phyloP scores from a whole-genome alignment of 164 flowering plant genomes.

The Hamamelis virginiana region DNA sequence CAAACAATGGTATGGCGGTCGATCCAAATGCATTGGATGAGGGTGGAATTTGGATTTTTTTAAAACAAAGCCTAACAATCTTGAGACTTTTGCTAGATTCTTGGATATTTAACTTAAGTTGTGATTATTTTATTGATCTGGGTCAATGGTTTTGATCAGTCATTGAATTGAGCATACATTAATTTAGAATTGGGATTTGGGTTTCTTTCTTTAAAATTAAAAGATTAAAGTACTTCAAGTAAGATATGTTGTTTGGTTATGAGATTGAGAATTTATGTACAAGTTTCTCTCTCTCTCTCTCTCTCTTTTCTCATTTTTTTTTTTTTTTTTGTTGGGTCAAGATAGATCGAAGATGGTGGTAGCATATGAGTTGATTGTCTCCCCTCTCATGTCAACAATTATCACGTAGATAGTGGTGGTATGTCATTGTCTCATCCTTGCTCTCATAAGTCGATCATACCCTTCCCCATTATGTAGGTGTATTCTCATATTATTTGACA shows the following conservation, averaged over 20 bases:
- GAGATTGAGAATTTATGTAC: not conserved
- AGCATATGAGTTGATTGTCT: no score
- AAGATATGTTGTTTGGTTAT: not conserved
- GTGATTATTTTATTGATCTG: not conserved
- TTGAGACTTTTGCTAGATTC: conserved; percentile 5
- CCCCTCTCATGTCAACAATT: no score
- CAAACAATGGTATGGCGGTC: not conserved
- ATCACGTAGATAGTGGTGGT: no score
- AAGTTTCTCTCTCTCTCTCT: no score
- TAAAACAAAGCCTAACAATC: not conserved
- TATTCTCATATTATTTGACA: no score
- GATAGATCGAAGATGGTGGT: no score
- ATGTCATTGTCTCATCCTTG: no score
- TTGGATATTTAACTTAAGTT: not conserved
- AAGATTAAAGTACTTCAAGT: not conserved
- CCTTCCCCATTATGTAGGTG: no score
- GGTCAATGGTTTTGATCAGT: not conserved
- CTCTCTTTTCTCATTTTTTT: no score
- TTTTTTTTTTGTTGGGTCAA: no score
- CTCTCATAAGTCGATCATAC: no score
- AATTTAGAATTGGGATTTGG: not conserved
- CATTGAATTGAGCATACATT: conserved; percentile 2
- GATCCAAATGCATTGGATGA: not conserved
- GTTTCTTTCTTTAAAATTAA: no score
- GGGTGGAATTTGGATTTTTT: not conserved